Base-by-base conservation (phyloP, 2,329 filamentous ascomycete species). In the Microdochium nivale region DNA sequence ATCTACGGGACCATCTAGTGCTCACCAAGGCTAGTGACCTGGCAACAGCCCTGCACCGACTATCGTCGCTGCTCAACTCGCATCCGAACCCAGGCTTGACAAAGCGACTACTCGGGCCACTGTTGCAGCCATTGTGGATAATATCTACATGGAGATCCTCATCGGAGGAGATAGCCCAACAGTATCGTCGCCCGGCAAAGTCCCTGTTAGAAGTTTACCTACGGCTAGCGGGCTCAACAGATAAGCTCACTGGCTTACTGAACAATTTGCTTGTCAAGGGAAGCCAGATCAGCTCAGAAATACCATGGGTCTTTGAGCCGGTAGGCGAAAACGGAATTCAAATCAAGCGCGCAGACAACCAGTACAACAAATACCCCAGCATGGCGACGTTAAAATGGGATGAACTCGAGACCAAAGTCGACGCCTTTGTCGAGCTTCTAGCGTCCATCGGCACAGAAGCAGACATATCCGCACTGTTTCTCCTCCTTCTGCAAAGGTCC, bases 81-180 rank as follows among this genome's bases (percentile, higher is more conserved):
- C 85, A 86, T 59, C 83, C 84, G 0, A 84, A 87, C 51, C 80
- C 84, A 0, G 83, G 83, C 0, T 66, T 88, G 10, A 78, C 82
- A 46, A 82, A 76, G 55, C 73, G 86, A 49, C 68, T 89, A 1
- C 65, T 88, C 2, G 69, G 71, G 2, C 80, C 80, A 1, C 60
- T 87, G 2, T 58, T 86, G 2, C 65, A 82, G 3, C 77, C 84
- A 1, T 67, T 89, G 0, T 89, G 86, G 86, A 71, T 76, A 1
- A 61, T 88, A 16, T 70, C 78, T 1, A 78, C 77, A 4, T 81
- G 80, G 74, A 59, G 66, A 1, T 64, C 63, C 8, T 57, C 69
- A 3, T 59, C 65, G 8, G 49, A 63, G 0, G 55, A 60, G 1
- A 60, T 66, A 4, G 67, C 71, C 19, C 65, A 71, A 25, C 60